phyloP scores from a whole-genome alignment of 805 yeast genomes.

The Ascoidea asiatica region DNA sequence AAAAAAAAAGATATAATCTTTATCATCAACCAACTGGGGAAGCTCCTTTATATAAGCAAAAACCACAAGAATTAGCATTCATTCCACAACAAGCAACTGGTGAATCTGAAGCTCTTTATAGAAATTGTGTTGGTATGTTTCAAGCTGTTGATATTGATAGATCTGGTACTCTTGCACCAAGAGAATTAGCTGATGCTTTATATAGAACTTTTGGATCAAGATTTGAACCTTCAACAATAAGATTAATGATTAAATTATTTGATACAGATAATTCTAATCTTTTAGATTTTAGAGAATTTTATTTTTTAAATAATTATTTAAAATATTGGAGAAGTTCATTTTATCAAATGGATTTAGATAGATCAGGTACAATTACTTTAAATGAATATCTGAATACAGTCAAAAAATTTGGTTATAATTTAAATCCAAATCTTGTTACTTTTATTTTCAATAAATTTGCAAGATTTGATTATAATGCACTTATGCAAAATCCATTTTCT shows the following conservation, averaged over 20 bases:
- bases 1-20: no score
- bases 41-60: neutral
- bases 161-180: conserved; percentile 4
- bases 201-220: conserved; percentile 51
- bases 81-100: neutral
- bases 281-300: conserved; percentile 46
- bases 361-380: conserved; percentile 45
- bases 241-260: conserved; percentile 50
- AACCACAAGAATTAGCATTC: neutral
- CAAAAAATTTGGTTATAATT: conserved; percentile 50
- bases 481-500: conserved; percentile 13
- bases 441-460: conserved; percentile 47
- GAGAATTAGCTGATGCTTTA: conserved; percentile 44
- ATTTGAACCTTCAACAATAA: conserved; percentile 46
- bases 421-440: conserved; percentile 41
- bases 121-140: conserved; percentile 3
- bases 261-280: conserved; percentile 33
- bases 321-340: conserved; percentile 55
- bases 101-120: neutral
- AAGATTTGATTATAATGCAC: conserved; percentile 18
- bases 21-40: neutral
- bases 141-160: conserved; percentile 7
- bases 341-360: conserved; percentile 45
- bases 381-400: conserved; percentile 52
- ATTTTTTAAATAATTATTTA: conserved; percentile 54